Evolutionary conservation across 306 rosid genomes (phyloP).

Genomic region (Prinsepia uniflora): DNA sequence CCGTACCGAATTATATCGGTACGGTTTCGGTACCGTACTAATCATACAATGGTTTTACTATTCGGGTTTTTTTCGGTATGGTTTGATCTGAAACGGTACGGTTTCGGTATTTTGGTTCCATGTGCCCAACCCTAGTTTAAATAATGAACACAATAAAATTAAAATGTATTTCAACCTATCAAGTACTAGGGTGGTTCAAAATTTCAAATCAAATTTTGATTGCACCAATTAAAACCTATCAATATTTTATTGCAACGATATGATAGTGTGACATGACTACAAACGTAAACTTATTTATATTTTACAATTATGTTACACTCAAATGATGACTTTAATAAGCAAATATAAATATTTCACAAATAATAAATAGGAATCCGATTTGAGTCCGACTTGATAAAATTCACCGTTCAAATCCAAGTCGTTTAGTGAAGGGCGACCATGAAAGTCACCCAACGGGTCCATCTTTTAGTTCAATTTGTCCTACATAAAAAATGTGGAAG

Average conservation of each 20-base stretch:
- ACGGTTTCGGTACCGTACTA: too few species aligned
- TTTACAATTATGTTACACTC: background rate
- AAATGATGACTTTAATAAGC: constrained; percentile 3
- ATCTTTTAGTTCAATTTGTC: too few species aligned
- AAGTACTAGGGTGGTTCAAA: background rate
- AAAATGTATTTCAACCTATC: background rate
- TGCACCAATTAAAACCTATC: background rate
- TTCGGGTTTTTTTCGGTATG: too few species aligned
- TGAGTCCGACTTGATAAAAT: background rate
- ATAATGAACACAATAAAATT: too few species aligned
- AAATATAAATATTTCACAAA: background rate
- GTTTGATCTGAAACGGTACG: too few species aligned
- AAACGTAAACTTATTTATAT: background rate
- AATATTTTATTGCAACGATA: background rate
- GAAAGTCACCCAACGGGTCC: too few species aligned
- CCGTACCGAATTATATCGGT: too few species aligned
- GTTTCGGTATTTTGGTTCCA: too few species aligned
- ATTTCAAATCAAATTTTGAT: background rate
- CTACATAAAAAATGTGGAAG: too few species aligned
- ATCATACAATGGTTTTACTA: too few species aligned
- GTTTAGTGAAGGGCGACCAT: too few species aligned
- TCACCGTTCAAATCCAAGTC: background rate
- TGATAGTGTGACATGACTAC: background rate
- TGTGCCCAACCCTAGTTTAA: too few species aligned
- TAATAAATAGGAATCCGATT: background rate